A percentile compares a stretch with the other conserved stretches of the same genome.
Conservation (phyloP, 1,284 basidiomycete genomes). For the Moesziomyces aphidis region DNA sequence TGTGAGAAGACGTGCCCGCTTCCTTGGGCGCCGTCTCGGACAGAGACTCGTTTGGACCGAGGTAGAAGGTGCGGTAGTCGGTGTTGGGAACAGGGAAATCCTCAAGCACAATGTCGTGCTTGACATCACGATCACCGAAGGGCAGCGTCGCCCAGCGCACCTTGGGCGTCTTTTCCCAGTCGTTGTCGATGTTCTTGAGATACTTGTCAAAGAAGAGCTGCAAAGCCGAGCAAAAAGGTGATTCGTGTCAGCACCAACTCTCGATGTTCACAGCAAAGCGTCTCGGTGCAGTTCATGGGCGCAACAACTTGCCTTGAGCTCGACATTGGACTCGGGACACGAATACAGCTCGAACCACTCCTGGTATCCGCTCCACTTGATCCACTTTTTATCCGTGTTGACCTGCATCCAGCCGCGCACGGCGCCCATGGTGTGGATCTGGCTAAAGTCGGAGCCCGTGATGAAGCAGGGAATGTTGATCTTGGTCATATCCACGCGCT, state of each 20-base stretch:
- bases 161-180: conserved; percentile 48
- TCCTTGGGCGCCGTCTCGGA: conserved; percentile 4
- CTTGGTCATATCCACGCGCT: conserved; percentile 51
- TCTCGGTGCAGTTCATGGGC: neutral
- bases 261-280: neutral
- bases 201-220: conserved; percentile 53
- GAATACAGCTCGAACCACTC: conserved; percentile 14
- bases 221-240: neutral
- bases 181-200: conserved; percentile 51
- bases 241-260: neutral
- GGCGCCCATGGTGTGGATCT: conserved; percentile 36
- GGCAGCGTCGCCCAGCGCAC: conserved; percentile 43
- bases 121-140: conserved; percentile 37
- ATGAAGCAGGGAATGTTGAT: conserved; percentile 55
- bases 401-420: conserved; percentile 41
- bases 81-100: conserved; percentile 42
- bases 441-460: conserved; percentile 54
- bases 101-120: conserved; percentile 30
- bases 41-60: conserved; percentile 33
- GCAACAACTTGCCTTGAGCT: conserved; percentile 26
- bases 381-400: conserved; percentile 42
- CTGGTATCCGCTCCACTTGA: conserved; percentile 42
- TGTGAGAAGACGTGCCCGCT: conserved; percentile 17
- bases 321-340: conserved; percentile 38
- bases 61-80: conserved; percentile 42